Evolutionary conservation across 1,284 basidiomycete species (phyloP).

Genomic region (Heliocybe sulcata): DNA sequence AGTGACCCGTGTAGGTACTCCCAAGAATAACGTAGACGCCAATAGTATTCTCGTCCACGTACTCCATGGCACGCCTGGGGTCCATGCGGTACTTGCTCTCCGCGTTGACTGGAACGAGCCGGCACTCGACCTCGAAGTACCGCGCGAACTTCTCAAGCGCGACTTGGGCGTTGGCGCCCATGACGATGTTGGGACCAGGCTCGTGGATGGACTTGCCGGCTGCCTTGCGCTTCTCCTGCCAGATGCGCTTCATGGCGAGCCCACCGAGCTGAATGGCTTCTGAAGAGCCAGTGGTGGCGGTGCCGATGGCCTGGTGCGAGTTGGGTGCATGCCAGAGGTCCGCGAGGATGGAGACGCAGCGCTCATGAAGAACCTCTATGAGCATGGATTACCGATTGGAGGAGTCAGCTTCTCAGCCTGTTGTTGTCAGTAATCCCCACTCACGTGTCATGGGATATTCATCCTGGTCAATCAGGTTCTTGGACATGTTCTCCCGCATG

Average conservation of each 20-base stretch:
- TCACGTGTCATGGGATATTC: conserved; percentile 84
- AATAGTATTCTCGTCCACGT: conserved; percentile 90
- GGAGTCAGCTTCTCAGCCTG: background rate
- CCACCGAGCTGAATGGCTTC: conserved; percentile 94
- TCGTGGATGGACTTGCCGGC: conserved; percentile 83
- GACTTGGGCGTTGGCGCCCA: conserved; percentile 32
- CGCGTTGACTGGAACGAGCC: conserved; percentile 72
- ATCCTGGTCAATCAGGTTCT: conserved; percentile 89
- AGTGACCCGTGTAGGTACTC: conserved; percentile 91
- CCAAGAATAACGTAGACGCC: conserved; percentile 78
- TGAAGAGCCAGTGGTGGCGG: conserved; percentile 90
- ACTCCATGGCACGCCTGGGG: conserved; percentile 80
- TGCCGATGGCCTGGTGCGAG: conserved; percentile 71
- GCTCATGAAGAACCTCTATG: conserved; percentile 68
- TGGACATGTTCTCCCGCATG: conserved; percentile 80
- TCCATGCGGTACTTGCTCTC: conserved; percentile 80
- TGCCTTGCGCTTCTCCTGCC: conserved; percentile 86
- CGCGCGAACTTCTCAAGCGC: conserved; percentile 81
- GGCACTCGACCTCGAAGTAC: conserved; percentile 86
- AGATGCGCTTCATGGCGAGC: conserved; percentile 90
- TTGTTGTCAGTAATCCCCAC: conserved; percentile 15
- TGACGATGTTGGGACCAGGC: conserved; percentile 51
- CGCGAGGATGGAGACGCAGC: conserved; percentile 83
- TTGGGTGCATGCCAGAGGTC: conserved; percentile 88
- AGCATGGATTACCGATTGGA: background rate